Conservation (phyloP, 306 rosid species). For the Rosa lucieae region DNA sequence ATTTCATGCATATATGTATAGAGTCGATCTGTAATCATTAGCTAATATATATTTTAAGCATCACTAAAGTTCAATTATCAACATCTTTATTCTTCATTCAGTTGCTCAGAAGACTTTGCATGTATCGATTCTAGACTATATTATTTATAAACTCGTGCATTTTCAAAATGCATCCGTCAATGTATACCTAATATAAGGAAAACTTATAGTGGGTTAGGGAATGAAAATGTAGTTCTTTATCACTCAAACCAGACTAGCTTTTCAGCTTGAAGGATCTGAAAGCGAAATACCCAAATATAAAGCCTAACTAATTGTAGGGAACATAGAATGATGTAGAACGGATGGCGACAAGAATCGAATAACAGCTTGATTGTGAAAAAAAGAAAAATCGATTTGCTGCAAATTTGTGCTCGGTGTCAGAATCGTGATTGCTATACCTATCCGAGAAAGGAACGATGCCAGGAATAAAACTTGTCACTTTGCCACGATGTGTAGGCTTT, state of each 20-base stretch:
- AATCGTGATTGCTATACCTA: too few species aligned
- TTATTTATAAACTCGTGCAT: not conserved
- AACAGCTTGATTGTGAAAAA: too few species aligned
- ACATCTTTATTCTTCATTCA: not conserved
- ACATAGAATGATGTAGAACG: too few species aligned
- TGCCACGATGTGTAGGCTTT: too few species aligned
- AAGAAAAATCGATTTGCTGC: too few species aligned
- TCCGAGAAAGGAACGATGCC: too few species aligned
- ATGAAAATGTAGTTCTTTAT: not conserved
- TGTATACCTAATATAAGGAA: not conserved
- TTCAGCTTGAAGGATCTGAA: not conserved
- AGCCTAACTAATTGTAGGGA: too few species aligned
- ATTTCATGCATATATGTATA: conserved; percentile 4
- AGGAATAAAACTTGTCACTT: too few species aligned
- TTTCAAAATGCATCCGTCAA: not conserved
- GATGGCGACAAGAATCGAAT: too few species aligned
- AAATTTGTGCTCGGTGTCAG: too few species aligned
- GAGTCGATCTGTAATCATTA: conserved; percentile 25
- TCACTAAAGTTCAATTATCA: conserved; percentile 4
- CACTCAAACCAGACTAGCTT: not conserved
- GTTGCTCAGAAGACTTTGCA: not conserved
- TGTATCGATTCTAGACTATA: not conserved
- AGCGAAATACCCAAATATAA: too few species aligned
- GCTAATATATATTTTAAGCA: conserved; percentile 15
- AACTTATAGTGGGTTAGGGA: not conserved